Conservation (phyloP, 2,329 filamentous ascomycete genomes). For the Fusarium cyanostomum region DNA sequence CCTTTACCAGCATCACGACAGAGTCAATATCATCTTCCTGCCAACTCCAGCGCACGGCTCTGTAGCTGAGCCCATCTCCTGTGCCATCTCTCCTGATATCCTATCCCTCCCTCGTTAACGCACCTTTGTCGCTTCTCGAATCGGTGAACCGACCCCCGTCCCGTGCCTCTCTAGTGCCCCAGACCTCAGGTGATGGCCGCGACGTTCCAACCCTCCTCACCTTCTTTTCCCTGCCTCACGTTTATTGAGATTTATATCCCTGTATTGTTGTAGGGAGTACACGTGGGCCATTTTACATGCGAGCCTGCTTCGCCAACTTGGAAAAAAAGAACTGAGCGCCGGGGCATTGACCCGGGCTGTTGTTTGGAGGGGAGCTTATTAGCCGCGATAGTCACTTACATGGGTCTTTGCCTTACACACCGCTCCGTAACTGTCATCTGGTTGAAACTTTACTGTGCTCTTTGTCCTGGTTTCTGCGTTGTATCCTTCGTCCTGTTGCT, state of each 20-base stretch:
- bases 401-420: conserved; percentile 26
- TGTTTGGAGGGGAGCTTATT: not conserved
- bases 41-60: conserved; percentile 7
- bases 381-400: not conserved
- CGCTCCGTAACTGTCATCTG: conserved; percentile 4
- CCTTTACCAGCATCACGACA: conserved; percentile 25
- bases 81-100: conserved; percentile 23
- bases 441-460: conserved; percentile 14
- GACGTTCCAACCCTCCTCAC: conserved; percentile 3
- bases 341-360: not conserved
- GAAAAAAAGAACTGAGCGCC: not conserved
- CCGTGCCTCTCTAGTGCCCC: conserved; percentile 5
- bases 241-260: not conserved
- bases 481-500: not conserved
- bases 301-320: conserved; percentile 17
- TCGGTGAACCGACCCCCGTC: conserved; percentile 24
- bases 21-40: conserved; percentile 4
- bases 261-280: conserved; percentile 1
- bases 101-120: not conserved
- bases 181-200: conserved; percentile 30
- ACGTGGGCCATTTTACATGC: conserved; percentile 20
- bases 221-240: conserved; percentile 2
- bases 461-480: conserved; percentile 16
- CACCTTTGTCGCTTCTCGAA: conserved; percentile 22
- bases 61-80: conserved; percentile 7